Conservation (phyloP, 2,329 filamentous ascomycete genomes). For the Microdochium bolleyi region DNA sequence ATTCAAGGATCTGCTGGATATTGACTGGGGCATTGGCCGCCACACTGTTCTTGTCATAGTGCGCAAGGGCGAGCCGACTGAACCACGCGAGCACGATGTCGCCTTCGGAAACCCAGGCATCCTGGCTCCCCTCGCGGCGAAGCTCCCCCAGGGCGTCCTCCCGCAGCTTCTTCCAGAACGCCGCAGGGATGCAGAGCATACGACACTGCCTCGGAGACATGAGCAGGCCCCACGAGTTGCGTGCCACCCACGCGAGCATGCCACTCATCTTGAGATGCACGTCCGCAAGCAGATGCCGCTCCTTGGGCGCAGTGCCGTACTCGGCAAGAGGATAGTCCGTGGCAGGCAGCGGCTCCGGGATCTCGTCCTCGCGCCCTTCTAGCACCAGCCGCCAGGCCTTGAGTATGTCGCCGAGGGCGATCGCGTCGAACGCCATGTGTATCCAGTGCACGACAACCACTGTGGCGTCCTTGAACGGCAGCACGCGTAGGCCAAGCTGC, state of each 20-base stretch:
- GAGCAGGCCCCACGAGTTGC: conserved; percentile 17
- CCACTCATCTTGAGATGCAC: conserved; percentile 9
- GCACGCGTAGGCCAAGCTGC: conserved; percentile 30
- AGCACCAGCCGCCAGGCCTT: conserved; percentile 31
- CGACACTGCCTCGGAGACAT: conserved; percentile 21
- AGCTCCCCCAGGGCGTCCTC: conserved; percentile 17
- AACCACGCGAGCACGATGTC: conserved; percentile 30
- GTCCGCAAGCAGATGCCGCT: conserved; percentile 12
- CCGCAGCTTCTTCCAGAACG: conserved; percentile 15
- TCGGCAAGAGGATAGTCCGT: conserved; percentile 22
- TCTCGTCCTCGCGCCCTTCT: conserved; percentile 22
- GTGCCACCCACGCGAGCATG: conserved; percentile 17
- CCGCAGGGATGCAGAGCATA: conserved; percentile 25
- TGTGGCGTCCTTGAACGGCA: conserved; percentile 32
- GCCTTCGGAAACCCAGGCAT: conserved; percentile 19
- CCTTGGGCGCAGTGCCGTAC: conserved; percentile 13
- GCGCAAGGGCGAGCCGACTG: conserved; percentile 17
- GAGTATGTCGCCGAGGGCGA: conserved; percentile 26
- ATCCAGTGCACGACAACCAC: conserved; percentile 28
- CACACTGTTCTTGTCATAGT: conserved; percentile 3
- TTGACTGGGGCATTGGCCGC: conserved; percentile 16
- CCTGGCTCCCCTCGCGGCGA: conserved; percentile 2
- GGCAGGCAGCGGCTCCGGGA: conserved; percentile 17
- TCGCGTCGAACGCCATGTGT: conserved; percentile 31
- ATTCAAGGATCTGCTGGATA: conserved; percentile 22